A percentile compares a stretch with the other conserved stretches of the same genome.
These are phyloP conservation scores for Metarhizium rileyi DNA, from an alignment of 2,329 filamentous ascomycete species.

Conservation along the genomic window DNA sequence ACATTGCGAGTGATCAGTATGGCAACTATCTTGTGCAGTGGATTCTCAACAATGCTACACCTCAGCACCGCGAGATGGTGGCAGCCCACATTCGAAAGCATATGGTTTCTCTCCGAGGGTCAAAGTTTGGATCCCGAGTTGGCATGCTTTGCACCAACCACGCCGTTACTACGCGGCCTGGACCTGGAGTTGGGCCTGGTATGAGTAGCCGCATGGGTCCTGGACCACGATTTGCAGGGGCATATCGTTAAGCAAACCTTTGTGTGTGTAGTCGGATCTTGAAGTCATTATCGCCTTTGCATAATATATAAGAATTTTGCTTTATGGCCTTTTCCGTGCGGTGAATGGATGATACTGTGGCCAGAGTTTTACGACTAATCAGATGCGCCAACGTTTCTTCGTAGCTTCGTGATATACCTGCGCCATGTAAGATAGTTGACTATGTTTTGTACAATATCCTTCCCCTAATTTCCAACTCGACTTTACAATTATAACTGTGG, in stretches of 20 bases:
- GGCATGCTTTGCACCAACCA: constrained; percentile 99
- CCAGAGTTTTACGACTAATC: neutral
- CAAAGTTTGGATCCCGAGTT: constrained; percentile 96
- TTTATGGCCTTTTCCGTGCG: neutral
- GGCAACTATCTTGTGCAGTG: constrained; percentile 98
- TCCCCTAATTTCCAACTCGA: neutral
- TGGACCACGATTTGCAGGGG: constrained; percentile 45
- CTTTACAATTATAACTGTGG: neutral
- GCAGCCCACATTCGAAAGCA: constrained; percentile 94
- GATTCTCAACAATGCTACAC: constrained; percentile 79
- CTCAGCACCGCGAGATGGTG: constrained; percentile 87
- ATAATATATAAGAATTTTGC: constrained; percentile 12
- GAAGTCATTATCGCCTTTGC: constrained; percentile 11
- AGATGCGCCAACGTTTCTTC: neutral
- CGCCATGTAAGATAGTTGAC: neutral
- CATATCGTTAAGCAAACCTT: constrained; percentile 39
- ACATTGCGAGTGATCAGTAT: constrained; percentile 97
- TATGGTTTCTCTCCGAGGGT: constrained; percentile 97
- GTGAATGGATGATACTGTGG: neutral
- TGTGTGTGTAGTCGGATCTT: constrained; percentile 7
- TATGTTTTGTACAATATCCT: neutral
- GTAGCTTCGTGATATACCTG: neutral
- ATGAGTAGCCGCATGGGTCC: constrained; percentile 49
- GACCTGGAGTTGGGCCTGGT: constrained; percentile 64
- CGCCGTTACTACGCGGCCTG: constrained; percentile 77